Conservation (phyloP, 2,329 filamentous ascomycete species). For the Trichoderma simmonsii region DNA sequence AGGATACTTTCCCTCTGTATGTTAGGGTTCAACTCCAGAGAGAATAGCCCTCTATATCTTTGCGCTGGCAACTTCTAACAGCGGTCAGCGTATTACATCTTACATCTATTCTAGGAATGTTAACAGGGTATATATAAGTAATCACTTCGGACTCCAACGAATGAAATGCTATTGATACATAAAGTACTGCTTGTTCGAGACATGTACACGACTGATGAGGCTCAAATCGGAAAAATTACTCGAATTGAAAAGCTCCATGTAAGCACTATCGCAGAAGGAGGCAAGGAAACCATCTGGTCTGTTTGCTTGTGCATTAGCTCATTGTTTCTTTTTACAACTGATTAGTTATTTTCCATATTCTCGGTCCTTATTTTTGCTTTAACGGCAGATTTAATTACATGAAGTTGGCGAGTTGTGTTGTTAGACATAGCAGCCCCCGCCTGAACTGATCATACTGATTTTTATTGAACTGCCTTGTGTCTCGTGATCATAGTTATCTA, state of each 20-base stretch:
- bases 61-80: neutral
- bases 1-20: neutral
- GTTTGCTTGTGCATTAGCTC: neutral
- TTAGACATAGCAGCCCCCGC: neutral
- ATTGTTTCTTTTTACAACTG: neutral
- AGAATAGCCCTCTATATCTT: neutral
- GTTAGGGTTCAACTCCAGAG: neutral
- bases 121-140: neutral
- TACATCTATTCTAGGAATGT: neutral
- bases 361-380: fast-evolving
- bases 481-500: neutral
- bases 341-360: neutral
- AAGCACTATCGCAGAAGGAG: neutral
- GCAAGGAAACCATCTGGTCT: neutral
- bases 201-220: neutral
- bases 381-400: neutral
- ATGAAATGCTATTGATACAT: neutral
- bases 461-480: neutral
- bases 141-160: neutral
- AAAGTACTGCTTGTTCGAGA: fast-evolving
- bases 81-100: neutral
- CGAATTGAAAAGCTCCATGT: neutral
- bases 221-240: neutral
- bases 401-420: neutral
- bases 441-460: neutral